Evolutionary conservation across 305 asterid genomes (phyloP), one percentile per base, ranked within the genome.

Genomic region (Solanum aculeatissimum): DNA sequence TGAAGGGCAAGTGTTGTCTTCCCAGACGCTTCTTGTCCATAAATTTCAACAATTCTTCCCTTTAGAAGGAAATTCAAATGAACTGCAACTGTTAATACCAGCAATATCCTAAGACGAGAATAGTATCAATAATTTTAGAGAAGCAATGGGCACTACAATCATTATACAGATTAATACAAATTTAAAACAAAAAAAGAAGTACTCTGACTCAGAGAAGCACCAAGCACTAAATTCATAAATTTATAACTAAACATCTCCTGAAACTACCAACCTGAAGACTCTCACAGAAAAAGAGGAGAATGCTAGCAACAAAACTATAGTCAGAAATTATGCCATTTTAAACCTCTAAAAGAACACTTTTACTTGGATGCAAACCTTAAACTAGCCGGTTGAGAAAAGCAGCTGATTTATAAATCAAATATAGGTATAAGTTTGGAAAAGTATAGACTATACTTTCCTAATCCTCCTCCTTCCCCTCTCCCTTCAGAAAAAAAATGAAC

Each of bases 1-100:
- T 97, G 98, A 54, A 97, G 89, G 19, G 99, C 98, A 35, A 94
- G 96, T 29, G 98, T 95, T 42, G 98, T 97, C 97, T 97, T 95
- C 83, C 99, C 99, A 7, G 98, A 97, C 85, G 98, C 98, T 92
- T 97, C 99, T 85, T 90, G 97, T 83, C 99, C 98, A 83, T 92
- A 95, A 55, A 97, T 90, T 89, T 97, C 98, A 42, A 97, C 92
- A 90, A 95, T 92, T 88, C 98, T 91, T 86, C 99, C 99, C 98
- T 95, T 91, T 83, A 75, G 65, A 87, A 87, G 87, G 87, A 86
- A 62, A 68, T 43, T 85, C 60, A 82, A 63, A 71, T 60, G 63
- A 29, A 43, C 19, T 1, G 55, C 82, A 57, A 65, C 32, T 60
- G 72, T 69, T 78, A 78, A 78, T 78, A 29, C 19, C 82, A 54